phyloP scores from a whole-genome alignment of 2,329 filamentous ascomycete genomes.

The Annulohypoxylon truncatum region DNA sequence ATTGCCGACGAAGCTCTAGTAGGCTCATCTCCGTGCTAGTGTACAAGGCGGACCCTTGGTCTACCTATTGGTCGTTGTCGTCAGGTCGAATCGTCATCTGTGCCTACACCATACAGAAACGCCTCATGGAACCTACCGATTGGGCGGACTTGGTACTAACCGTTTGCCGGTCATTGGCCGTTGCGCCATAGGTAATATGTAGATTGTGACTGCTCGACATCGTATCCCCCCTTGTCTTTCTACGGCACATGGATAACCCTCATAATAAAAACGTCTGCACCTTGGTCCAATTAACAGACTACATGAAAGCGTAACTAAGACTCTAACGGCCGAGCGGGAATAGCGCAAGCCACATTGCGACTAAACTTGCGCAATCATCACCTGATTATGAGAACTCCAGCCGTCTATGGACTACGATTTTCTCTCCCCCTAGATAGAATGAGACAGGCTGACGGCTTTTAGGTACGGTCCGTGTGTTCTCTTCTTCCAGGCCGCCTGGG shows the following conservation, averaged over 20 bases:
- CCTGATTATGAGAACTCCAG: conserved; percentile 5
- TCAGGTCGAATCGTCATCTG: conserved; percentile 17
- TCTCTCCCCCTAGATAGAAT: background rate
- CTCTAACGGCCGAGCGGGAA: conserved; percentile 33
- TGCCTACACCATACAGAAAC: conserved; percentile 14
- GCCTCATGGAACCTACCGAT: conserved; percentile 39
- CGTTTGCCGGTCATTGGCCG: conserved; percentile 16
- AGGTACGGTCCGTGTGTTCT: conserved; percentile 8
- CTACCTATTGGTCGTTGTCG: conserved; percentile 5
- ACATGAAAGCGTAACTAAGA: conserved; percentile 27
- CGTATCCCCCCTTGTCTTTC: conserved; percentile 27
- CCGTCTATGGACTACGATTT: conserved; percentile 8
- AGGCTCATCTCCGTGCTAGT: conserved; percentile 12
- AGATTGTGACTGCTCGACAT: conserved; percentile 36
- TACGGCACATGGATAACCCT: conserved; percentile 28
- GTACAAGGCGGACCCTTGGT: conserved; percentile 32
- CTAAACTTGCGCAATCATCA: conserved; percentile 13
- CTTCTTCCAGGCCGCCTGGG: conserved; percentile 2
- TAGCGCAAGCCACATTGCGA: conserved; percentile 36
- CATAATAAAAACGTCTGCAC: conserved; percentile 23
- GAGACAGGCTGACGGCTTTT: conserved; percentile 10
- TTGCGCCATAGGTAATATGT: conserved; percentile 32
- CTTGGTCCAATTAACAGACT: conserved; percentile 25
- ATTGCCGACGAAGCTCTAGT: conserved; percentile 16
- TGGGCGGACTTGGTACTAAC: conserved; percentile 17